Conservation (phyloP, 768 basidiomycete genomes). For the Neoboletus subvelutipes region DNA sequence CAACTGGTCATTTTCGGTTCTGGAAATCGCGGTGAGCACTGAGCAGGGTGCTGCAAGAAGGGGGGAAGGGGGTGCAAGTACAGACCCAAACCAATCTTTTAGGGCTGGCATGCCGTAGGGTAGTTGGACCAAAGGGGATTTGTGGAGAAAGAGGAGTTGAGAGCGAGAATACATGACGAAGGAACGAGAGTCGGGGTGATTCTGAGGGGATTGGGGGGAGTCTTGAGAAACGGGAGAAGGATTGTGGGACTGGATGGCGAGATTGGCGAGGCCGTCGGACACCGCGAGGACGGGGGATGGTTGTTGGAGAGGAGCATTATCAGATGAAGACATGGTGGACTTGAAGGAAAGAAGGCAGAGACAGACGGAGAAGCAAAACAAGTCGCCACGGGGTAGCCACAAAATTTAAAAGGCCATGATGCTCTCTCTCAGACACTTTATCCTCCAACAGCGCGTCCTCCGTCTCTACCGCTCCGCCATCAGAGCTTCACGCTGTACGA, state of each 20-base stretch:
- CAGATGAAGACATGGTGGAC: constrained; percentile 36
- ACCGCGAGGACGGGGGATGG: constrained; percentile 27
- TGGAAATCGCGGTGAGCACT: constrained; percentile 34
- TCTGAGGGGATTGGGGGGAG: constrained; percentile 17
- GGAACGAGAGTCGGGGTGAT: constrained; percentile 33
- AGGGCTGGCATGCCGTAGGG: constrained; percentile 78
- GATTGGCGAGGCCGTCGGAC: constrained; percentile 33
- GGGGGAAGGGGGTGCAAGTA: constrained; percentile 18
- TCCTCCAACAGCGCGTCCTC: constrained; percentile 61
- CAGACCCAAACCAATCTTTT: constrained; percentile 89
- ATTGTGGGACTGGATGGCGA: constrained; percentile 26
- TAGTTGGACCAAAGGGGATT: constrained; percentile 71
- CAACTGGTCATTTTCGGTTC: constrained; percentile 46
- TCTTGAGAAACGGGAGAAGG: constrained; percentile 13
- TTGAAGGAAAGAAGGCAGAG: constrained; percentile 9
- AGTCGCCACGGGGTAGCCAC: constrained; percentile 10
- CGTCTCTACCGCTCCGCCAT: constrained; percentile 66
- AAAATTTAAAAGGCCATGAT: constrained; percentile 14
- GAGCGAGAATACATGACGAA: constrained; percentile 68
- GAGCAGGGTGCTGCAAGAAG: constrained; percentile 7
- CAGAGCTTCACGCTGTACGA: constrained; percentile 64
- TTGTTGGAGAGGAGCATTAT: constrained; percentile 19
- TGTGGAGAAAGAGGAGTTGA: constrained; percentile 65
- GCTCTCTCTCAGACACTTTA: constrained; percentile 68
- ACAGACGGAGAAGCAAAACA: constrained; percentile 18